Base-by-base conservation (phyloP, 345 rosid species). In the Turritis glabra region DNA sequence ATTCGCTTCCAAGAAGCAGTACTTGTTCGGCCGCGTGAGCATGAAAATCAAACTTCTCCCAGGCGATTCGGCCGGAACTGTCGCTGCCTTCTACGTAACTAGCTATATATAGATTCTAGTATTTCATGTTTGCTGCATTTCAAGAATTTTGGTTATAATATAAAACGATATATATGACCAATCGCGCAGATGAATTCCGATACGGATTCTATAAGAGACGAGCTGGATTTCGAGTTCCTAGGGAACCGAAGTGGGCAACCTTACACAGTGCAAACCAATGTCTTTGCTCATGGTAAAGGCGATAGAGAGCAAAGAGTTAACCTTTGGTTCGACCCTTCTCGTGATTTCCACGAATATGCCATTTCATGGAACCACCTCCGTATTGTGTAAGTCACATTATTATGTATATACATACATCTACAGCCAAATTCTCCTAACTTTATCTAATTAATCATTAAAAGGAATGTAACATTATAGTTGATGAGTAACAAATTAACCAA, bases 261-360 rank as follows among this genome's bases (percentile, higher is more conserved):
- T 4, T 78, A 78, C 43, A 72, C 81, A 13, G 81, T 78, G 1
- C 81, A 78, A 51, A 72, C 81, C 15, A 78, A 78, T 56, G 74
- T 78, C 2, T 78, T 64, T 65, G 74, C 81, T 51, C 69, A 52
- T 72, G 77, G 77, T 13, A 72, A 72, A 67, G 81, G 81, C 14
- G 77, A 78, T 40, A 59, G 81, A 72, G 81, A 78, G 68, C 77
- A 78, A 65, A 59, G 77, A 72, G 80, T 93, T 29, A 91, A 93
- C 79, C 89, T 93, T 7, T 93, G 97, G 98, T 93, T 93, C 75
- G 98, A 93, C 64, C 98, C 98, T 19, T 69, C 97, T 10, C 81
- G 71, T 11, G 97, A 83, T 15, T 93, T 79, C 80, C 98, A 93
- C 59, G 78, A 70, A 25, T 91, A 93, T 81, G 2, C 83, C 21